These are phyloP conservation scores for Metarhizium humberi DNA, from an alignment of 2,329 filamentous ascomycete genomes.

Conservation along the genomic window DNA sequence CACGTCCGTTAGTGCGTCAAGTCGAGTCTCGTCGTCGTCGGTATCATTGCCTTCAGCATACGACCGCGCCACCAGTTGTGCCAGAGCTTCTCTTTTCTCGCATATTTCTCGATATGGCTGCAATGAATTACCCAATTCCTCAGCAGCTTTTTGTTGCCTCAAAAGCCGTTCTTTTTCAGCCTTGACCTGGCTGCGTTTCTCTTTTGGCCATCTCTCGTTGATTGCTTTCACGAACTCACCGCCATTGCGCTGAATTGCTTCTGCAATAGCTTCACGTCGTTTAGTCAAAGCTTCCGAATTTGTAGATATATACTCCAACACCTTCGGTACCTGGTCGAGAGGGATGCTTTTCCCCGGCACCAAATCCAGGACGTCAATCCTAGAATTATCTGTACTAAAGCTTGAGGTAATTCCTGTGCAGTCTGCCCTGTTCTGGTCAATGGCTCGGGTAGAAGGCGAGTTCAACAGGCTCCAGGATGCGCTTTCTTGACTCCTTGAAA, in stretches of 20 bases:
- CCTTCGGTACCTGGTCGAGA: slow-evolving; percentile 16
- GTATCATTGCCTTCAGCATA: slow-evolving; percentile 43
- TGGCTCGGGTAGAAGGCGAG: background rate
- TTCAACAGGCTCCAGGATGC: background rate
- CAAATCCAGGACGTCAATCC: background rate
- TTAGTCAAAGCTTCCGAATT: slow-evolving; percentile 23
- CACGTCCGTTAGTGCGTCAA: slow-evolving; percentile 38
- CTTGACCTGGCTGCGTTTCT: slow-evolving; percentile 37
- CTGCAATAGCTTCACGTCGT: slow-evolving; percentile 29
- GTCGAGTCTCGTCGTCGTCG: slow-evolving; percentile 37
- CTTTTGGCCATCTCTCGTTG: slow-evolving; percentile 33
- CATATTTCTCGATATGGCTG: slow-evolving; percentile 32
- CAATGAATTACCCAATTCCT: slow-evolving; percentile 30
- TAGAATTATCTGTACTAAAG: slow-evolving; percentile 1
- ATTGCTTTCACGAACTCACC: slow-evolving; percentile 38
- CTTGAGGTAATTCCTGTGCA: slow-evolving; percentile 2
- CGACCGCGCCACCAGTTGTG: slow-evolving; percentile 36
- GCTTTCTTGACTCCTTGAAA: background rate
- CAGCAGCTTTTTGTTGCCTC: slow-evolving; percentile 35
- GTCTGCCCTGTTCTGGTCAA: background rate
- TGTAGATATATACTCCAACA: slow-evolving; percentile 20
- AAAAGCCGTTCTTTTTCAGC: slow-evolving; percentile 37
- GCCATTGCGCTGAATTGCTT: slow-evolving; percentile 36
- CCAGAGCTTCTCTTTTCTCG: slow-evolving; percentile 34
- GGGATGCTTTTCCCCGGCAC: background rate